Percentiles rank a stretch among this genome's conserved stretches.
phyloP scores from a whole-genome alignment of 116 monocot genomes.

The Papilionanthe hybrid region DNA sequence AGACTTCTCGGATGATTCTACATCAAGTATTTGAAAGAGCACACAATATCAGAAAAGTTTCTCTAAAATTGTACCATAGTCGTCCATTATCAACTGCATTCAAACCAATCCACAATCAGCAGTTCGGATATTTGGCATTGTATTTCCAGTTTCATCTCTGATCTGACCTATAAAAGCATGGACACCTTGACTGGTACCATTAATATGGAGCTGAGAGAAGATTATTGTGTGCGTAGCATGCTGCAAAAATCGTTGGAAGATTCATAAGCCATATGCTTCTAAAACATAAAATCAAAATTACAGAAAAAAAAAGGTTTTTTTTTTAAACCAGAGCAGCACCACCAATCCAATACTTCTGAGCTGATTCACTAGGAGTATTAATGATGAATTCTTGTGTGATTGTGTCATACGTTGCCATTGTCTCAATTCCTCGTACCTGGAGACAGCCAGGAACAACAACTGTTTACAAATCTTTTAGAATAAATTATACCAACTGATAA shows the following conservation, averaged over 20 bases:
- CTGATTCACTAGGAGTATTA: constrained; percentile 95
- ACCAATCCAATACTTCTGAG: constrained; percentile 98
- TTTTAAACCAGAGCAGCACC: constrained; percentile 84
- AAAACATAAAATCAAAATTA: neutral
- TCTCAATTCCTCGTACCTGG: constrained; percentile 94
- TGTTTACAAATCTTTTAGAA: neutral
- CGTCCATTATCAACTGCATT: constrained; percentile 99
- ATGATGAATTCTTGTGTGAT: constrained; percentile 69
- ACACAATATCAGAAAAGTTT: neutral
- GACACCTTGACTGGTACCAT: constrained; percentile 82
- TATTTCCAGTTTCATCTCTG: constrained; percentile 78
- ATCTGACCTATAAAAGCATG: constrained; percentile 96
- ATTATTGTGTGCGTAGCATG: constrained; percentile 90
- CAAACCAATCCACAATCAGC: constrained; percentile 97
- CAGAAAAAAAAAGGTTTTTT: neutral
- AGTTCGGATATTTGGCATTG: constrained; percentile 69
- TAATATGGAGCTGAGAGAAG: constrained; percentile 85
- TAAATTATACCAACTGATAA: neutral
- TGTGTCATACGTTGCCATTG: constrained; percentile 70
- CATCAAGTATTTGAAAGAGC: neutral
- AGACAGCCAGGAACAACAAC: neutral
- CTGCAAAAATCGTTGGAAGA: constrained; percentile 30
- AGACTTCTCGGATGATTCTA: neutral
- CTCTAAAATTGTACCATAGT: constrained; percentile 52
- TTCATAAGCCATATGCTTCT: neutral